These are phyloP conservation scores for Phialophora macrospora DNA, from an alignment of 2,329 filamentous ascomycete species.

Conservation along the genomic window DNA sequence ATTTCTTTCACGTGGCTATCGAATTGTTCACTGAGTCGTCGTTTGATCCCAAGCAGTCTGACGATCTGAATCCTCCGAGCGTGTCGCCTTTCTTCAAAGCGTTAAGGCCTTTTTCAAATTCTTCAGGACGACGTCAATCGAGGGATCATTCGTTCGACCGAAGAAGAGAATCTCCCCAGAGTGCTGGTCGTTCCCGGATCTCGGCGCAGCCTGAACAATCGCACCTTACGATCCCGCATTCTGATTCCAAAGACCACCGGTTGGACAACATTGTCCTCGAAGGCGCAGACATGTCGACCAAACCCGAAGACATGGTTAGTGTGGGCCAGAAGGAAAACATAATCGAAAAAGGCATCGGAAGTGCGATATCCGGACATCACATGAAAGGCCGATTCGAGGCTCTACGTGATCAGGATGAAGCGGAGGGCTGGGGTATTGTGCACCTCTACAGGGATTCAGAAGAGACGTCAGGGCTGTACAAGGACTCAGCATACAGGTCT, in stretches of 20 bases:
- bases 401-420: conserved; percentile 75
- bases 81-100: conserved; percentile 34
- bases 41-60: conserved; percentile 16
- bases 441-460: conserved; percentile 88
- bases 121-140: conserved; percentile 20
- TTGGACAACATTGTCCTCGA: conserved; percentile 79
- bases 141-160: conserved; percentile 29
- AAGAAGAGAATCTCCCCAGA: conserved; percentile 7
- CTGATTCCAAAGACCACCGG: conserved; percentile 68
- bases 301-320: conserved; percentile 14
- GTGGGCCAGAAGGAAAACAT: conserved; percentile 43
- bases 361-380: conserved; percentile 67
- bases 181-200: conserved; percentile 16
- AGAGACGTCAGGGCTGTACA: conserved; percentile 68
- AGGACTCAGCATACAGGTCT: conserved; percentile 47
- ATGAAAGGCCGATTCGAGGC: conserved; percentile 82
- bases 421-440: conserved; percentile 78
- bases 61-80: conserved; percentile 18
- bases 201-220: not conserved
- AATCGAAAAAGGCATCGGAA: conserved; percentile 56
- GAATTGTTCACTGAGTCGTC: conserved; percentile 58
- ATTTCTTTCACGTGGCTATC: conserved; percentile 67
- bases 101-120: conserved; percentile 35
- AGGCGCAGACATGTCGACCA: conserved; percentile 71
- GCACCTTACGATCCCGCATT: conserved; percentile 40